Conservation (phyloP, 176 grass and related monocot genomes). For the Juncus effusus region DNA sequence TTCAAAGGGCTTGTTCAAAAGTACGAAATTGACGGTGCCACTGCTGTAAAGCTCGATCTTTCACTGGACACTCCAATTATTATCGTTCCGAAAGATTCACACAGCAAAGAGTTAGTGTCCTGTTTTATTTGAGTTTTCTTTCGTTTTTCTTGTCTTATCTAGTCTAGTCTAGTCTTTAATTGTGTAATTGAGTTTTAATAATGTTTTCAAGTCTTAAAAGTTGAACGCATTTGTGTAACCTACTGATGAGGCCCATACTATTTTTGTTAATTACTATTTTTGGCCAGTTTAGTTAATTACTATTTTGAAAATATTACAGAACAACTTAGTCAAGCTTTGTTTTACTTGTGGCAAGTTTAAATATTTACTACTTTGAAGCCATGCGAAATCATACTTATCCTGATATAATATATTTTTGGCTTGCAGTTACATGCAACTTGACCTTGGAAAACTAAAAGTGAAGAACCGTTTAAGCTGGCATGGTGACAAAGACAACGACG, state of each 20-base stretch:
- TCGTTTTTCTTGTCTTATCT: neutral
- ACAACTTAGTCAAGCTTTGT: neutral
- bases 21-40: conserved; percentile 90
- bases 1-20: conserved; percentile 97
- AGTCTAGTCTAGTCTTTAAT: too few species aligned
- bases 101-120: conserved; percentile 75
- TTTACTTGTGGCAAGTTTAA: conserved; percentile 3
- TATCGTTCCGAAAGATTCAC: conserved; percentile 81
- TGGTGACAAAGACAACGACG: conserved; percentile 78
- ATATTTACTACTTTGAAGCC: neutral
- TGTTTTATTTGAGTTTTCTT: conserved; percentile 21
- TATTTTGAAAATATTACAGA: neutral
- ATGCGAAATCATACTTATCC: neutral
- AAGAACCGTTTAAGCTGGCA: conserved; percentile 83
- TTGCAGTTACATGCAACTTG: conserved; percentile 96
- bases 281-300: conserved; percentile 6
- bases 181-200: too few species aligned
- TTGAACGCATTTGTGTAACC: neutral
- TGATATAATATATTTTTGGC: conserved; percentile 4
- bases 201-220: conserved; percentile 12
- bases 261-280: too few species aligned
- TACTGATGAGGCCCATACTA: too few species aligned
- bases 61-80: conserved; percentile 95
- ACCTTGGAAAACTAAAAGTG: conserved; percentile 84
- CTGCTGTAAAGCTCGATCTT: conserved; percentile 87